Percentiles rank a stretch among this genome's conserved stretches.
Evolutionary conservation across 2,329 filamentous ascomycete genomes (phyloP).

Genomic region (Fusarium odoratissimum): DNA sequence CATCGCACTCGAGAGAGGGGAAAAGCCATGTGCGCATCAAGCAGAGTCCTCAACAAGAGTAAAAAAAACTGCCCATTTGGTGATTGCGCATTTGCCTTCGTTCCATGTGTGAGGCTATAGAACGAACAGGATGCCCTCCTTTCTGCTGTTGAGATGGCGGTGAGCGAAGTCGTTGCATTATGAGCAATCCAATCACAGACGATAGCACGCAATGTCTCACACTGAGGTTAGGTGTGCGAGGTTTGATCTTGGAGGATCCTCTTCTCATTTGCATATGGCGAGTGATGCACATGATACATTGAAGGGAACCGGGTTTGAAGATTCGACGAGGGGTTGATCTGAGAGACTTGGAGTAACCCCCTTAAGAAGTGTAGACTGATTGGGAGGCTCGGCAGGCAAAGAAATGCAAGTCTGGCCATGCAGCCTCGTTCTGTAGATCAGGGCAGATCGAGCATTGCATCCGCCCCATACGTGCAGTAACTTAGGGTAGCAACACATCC

Average conservation of each 20-base stretch:
- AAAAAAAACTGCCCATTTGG: conserved; percentile 1
- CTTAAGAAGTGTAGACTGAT: conserved; percentile 1
- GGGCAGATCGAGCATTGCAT: conserved; percentile 26
- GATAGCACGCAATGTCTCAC: conserved; percentile 30
- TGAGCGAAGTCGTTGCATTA: conserved; percentile 21
- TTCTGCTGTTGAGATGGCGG: conserved; percentile 32
- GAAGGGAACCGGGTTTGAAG: background rate
- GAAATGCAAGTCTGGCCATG: conserved; percentile 30
- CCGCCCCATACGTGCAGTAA: conserved; percentile 20
- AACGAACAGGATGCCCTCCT: conserved; percentile 33
- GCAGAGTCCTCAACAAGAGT: conserved; percentile 6
- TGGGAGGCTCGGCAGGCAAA: conserved; percentile 14
- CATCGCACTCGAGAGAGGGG: conserved; percentile 3
- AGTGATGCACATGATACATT: conserved; percentile 19
- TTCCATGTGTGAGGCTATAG: conserved; percentile 16
- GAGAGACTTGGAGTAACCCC: background rate
- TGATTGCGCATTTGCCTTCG: conserved; percentile 8
- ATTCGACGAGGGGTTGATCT: background rate
- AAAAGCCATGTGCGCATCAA: background rate
- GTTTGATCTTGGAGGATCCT: background rate
- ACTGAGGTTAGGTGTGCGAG: conserved; percentile 3
- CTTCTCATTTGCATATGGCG: conserved; percentile 15
- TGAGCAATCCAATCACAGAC: conserved; percentile 11
- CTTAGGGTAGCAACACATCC: conserved; percentile 5
- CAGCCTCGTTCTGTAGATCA: conserved; percentile 33